Conservation (phyloP, 2,329 filamentous ascomycete species). For the Aspergillus chevalieri region DNA sequence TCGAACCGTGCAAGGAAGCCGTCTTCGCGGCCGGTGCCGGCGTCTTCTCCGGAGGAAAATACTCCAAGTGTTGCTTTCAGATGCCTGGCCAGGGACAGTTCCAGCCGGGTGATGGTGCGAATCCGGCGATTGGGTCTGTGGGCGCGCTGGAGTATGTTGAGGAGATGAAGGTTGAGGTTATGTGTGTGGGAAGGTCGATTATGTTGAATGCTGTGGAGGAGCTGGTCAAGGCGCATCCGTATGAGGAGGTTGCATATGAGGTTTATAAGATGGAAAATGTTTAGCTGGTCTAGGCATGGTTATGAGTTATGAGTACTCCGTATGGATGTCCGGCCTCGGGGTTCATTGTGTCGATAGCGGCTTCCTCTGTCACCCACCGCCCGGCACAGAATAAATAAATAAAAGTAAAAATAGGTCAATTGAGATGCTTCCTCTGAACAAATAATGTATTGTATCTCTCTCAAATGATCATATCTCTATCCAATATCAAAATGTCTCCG, state of each 20-base stretch:
- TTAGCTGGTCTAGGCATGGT: slow-evolving; percentile 9
- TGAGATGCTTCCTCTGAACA: neutral
- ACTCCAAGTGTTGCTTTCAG: slow-evolving; percentile 37
- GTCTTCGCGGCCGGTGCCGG: slow-evolving; percentile 39
- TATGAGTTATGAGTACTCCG: neutral
- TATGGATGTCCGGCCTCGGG: neutral
- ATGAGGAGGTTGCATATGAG: slow-evolving; percentile 42
- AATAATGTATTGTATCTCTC: neutral
- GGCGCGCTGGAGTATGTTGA: slow-evolving; percentile 35
- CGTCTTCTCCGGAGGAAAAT: slow-evolving; percentile 36
- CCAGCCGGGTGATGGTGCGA: slow-evolving; percentile 32
- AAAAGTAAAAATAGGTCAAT: no score
- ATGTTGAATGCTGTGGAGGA: slow-evolving; percentile 36
- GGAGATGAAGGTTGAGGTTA: slow-evolving; percentile 40
- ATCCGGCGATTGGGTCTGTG: slow-evolving; percentile 35
- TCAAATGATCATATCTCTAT: no score
- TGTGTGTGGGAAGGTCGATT: slow-evolving; percentile 35
- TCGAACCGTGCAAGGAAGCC: slow-evolving; percentile 37
- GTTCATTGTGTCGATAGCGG: no score
- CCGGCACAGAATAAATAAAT: no score
- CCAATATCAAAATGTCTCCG: no score
- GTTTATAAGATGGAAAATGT: slow-evolving; percentile 41
- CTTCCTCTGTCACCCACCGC: neutral
- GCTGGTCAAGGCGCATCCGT: slow-evolving; percentile 40
- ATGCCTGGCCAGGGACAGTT: slow-evolving; percentile 38